Conservation (phyloP, 1,139 yeast genomes). For the Protomyces arabidopsidicola region DNA sequence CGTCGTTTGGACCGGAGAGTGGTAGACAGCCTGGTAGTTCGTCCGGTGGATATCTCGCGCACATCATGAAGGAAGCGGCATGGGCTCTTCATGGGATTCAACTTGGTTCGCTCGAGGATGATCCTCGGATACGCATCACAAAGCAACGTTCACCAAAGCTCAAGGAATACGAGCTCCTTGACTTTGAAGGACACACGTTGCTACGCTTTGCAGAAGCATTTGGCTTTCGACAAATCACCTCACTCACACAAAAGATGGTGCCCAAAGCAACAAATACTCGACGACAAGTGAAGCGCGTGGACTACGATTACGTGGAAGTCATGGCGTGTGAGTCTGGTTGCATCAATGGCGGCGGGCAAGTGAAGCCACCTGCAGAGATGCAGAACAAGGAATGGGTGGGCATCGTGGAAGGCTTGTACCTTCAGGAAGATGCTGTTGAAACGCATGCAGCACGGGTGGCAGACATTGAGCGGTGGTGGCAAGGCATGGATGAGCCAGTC, state of each 20-base stretch:
- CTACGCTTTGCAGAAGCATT: constrained; percentile 29
- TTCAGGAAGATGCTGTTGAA: not conserved
- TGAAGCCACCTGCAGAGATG: constrained; percentile 36
- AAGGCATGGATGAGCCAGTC: not conserved
- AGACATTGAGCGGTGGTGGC: constrained; percentile 20
- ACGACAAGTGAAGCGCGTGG: constrained; percentile 54
- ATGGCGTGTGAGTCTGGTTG: constrained; percentile 99
- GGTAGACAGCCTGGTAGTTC: constrained; percentile 64
- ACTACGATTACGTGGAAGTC: constrained; percentile 80
- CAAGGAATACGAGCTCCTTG: constrained; percentile 58
- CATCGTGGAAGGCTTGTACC: constrained; percentile 22
- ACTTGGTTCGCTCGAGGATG: constrained; percentile 31
- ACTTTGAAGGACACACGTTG: constrained; percentile 37
- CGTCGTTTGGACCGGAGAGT: constrained; percentile 51
- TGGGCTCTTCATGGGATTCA: constrained; percentile 18
- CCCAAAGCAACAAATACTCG: constrained; percentile 34
- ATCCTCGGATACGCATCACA: constrained; percentile 34
- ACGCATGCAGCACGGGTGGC: not conserved
- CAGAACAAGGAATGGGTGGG: constrained; percentile 26
- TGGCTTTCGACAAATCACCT: constrained; percentile 68
- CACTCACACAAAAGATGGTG: constrained; percentile 74
- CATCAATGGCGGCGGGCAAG: constrained; percentile 95
- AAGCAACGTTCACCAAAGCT: constrained; percentile 75
- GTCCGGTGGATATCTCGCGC: constrained; percentile 73
- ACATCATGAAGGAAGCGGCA: constrained; percentile 37